phyloP scores from a whole-genome alignment of 2,329 filamentous ascomycete species.

The Pseudocercospora ulei region DNA sequence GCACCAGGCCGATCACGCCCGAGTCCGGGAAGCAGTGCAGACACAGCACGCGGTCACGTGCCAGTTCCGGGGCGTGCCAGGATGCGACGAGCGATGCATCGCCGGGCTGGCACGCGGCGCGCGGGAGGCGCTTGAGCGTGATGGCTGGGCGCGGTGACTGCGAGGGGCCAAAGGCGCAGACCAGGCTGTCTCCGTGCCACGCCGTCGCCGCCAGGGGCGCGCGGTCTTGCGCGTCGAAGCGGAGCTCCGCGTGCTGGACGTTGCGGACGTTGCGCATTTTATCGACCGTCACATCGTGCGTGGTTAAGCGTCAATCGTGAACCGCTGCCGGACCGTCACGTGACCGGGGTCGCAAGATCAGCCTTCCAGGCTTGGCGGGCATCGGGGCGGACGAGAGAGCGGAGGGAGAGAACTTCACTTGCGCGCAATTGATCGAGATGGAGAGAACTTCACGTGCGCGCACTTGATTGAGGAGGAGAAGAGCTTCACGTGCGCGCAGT shows the following conservation, averaged over 20 bases:
- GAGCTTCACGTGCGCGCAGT: too few species aligned
- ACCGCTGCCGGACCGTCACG: too few species aligned
- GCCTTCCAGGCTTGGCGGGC: too few species aligned
- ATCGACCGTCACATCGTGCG: neutral
- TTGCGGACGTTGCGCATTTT: slow-evolving; percentile 81
- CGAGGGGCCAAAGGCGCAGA: slow-evolving; percentile 78
- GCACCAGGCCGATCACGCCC: slow-evolving; percentile 65
- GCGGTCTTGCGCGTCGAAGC: slow-evolving; percentile 41
- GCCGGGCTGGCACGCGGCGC: slow-evolving; percentile 36
- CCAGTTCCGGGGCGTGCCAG: slow-evolving; percentile 78
- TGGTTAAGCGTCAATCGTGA: neutral
- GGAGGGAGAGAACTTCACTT: too few species aligned
- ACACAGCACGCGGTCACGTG: slow-evolving; percentile 63
- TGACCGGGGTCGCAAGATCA: too few species aligned
- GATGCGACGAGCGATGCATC: slow-evolving; percentile 54
- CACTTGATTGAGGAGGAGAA: too few species aligned
- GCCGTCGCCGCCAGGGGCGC: slow-evolving; percentile 63
- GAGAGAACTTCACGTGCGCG: too few species aligned
- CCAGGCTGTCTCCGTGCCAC: slow-evolving; percentile 74
- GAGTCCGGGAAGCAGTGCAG: slow-evolving; percentile 80
- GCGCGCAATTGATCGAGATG: too few species aligned
- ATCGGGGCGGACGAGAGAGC: too few species aligned
- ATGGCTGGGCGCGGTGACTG: slow-evolving; percentile 55
- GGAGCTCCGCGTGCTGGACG: slow-evolving; percentile 59
- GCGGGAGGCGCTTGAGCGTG: slow-evolving; percentile 53